Conservation (phyloP, 768 basidiomycete species). For the Tylopilus sp. region DNA sequence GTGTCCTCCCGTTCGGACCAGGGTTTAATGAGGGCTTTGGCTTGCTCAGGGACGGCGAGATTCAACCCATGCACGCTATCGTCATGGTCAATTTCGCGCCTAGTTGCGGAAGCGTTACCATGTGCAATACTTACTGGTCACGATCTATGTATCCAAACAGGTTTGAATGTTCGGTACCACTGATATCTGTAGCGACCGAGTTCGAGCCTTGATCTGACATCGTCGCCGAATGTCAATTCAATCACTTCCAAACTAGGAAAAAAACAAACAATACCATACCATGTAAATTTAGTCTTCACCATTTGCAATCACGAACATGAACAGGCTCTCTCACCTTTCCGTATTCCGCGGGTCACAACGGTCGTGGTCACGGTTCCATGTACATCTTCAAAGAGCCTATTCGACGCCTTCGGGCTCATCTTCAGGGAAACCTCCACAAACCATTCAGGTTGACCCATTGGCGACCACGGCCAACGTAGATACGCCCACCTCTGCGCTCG, state of each 20-base stretch:
- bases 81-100: neutral
- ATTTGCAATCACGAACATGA: conserved; percentile 17
- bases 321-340: conserved; percentile 20
- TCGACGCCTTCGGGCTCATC: conserved; percentile 19
- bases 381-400: conserved; percentile 8
- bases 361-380: conserved; percentile 1
- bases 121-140: conserved; percentile 48
- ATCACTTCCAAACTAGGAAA: conserved; percentile 16
- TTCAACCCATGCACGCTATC: conserved; percentile 77
- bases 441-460: conserved; percentile 1
- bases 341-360: neutral
- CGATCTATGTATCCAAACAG: conserved; percentile 59
- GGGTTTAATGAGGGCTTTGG: conserved; percentile 72
- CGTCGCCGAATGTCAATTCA: neutral
- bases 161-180: conserved; percentile 49
- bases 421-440: conserved; percentile 2
- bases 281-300: conserved; percentile 12
- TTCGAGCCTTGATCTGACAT: conserved; percentile 28
- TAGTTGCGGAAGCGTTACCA: neutral
- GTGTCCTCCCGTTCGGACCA: conserved; percentile 78
- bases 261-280: conserved; percentile 17
- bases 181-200: conserved; percentile 44
- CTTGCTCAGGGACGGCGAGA: conserved; percentile 75
- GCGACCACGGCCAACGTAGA: neutral
- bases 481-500: conserved; percentile 6